A percentile compares a stretch with the other conserved stretches of the same genome.
Evolutionary conservation across 345 rosid species (phyloP).

Genomic region (Psidium guajava): DNA sequence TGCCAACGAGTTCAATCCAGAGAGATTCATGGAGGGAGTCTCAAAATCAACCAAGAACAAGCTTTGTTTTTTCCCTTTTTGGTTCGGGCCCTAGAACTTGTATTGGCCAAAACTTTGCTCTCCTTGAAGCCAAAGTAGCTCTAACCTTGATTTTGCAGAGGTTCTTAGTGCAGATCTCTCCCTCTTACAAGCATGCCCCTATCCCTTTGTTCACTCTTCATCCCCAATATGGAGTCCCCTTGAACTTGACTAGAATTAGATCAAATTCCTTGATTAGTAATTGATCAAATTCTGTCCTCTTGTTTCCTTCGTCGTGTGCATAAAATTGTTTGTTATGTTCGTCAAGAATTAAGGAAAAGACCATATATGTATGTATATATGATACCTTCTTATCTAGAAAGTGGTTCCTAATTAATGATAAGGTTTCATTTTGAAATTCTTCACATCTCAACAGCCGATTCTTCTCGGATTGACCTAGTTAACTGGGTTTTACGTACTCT

Average conservation of each 20-base stretch:
- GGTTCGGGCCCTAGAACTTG: neutral
- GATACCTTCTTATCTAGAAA: neutral
- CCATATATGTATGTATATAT: neutral
- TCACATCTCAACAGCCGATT: neutral
- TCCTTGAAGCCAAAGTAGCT: neutral
- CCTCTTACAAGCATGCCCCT: neutral
- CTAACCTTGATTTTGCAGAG: neutral
- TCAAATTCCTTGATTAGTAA: neutral
- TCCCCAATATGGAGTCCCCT: neutral
- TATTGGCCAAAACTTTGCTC: neutral
- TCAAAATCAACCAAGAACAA: neutral
- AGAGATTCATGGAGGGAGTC: neutral
- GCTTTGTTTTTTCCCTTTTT: neutral
- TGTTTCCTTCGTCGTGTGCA: neutral
- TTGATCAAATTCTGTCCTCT: neutral
- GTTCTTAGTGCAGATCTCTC: neutral
- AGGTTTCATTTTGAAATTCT: neutral
- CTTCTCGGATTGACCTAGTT: neutral
- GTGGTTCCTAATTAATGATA: neutral
- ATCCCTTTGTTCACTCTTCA: accelerated
- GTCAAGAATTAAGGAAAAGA: neutral
- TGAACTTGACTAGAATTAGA: neutral
- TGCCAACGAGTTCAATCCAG: neutral
- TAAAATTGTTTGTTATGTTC: neutral
- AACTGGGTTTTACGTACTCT: neutral